Base-by-base conservation (phyloP, 2,329 filamentous ascomycete species). In the Trichophyton equinum region DNA sequence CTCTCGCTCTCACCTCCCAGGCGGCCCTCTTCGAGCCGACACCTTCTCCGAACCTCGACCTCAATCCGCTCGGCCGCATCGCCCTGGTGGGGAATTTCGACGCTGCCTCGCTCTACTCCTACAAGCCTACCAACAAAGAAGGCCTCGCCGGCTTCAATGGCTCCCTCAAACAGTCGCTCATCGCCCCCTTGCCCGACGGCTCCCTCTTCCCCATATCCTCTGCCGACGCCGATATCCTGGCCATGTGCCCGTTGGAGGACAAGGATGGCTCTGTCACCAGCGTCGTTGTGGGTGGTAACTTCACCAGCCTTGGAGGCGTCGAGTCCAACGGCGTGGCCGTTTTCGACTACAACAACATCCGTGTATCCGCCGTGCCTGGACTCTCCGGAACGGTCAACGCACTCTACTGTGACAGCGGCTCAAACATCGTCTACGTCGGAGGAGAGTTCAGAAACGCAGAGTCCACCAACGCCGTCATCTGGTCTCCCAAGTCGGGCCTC, bases 231-330 rank as follows among this genome's bases (percentile, higher is more conserved):
- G 85, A 87, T 57, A 96, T 99, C 69, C 82, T 85, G 69, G 82
- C 89, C 65, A 94, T 99, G 88, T 99, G 94, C 76, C 78, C 86
- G 20, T 89, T 92, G 68, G 79, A 84, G 58, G 76, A 80, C 67
- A 79, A 81, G 61, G 81, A 89, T 72, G 87, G 88, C 65, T 81
- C 79, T 4, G 75, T 86, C 61, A 79, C 82, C n/a, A 86, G 87
- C 46, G 82, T 97, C 30, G 82, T 97, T 56, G 82, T 99, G 15
- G 94, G 88, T 61, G 94, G 94, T 56, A 97, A 97, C 76, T 99
- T 99, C 72, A 97, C 94, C 36, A 95, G 89, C 72, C 77, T 99
- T 64, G 89, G 86, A 62, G 85, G 85, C 62, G 81, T 86, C 61
- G 77, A 88, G 69, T 89, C 91, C 1, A 85, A 85, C 59, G 89